These are phyloP conservation scores for Coelastrella sp. DNA, from an alignment of 139 green algal species.

Conservation along the genomic window DNA sequence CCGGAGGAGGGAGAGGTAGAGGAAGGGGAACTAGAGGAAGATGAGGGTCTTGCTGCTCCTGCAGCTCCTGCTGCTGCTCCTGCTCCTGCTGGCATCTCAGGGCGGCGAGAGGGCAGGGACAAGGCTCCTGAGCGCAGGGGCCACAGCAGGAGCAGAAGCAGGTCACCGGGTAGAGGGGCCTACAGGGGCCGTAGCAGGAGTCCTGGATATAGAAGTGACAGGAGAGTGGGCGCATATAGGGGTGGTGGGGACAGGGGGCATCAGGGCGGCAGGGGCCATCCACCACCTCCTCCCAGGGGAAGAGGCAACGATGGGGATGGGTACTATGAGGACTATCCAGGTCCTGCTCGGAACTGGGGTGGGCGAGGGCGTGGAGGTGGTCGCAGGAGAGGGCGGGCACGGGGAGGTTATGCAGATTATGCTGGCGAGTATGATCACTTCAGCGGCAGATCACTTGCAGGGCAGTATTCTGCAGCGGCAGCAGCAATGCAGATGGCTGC, in stretches of 20 bases:
- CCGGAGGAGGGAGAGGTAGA: conserved; percentile 46
- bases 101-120: background rate
- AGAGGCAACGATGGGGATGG: background rate
- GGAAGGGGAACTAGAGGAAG: conserved; percentile 35
- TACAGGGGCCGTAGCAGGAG: conserved; percentile 9
- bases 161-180: background rate
- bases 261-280: background rate
- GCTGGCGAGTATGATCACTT: conserved; percentile 39
- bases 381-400: background rate
- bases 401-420: conserved; percentile 9
- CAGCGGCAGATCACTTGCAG: background rate
- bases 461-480: background rate
- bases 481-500: conserved; percentile 21
- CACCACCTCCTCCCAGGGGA: background rate
- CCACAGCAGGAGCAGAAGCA: conserved; percentile 26
- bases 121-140: background rate
- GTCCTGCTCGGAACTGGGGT: background rate
- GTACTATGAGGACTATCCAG: background rate
- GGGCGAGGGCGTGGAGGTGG: background rate
- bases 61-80: conserved; percentile 19
- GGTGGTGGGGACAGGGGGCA: conserved; percentile 7
- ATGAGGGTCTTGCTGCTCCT: background rate
- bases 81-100: background rate
- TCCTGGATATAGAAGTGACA: background rate
- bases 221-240: background rate